These are phyloP conservation scores for Hyphopichia khmerensis DNA, from an alignment of 1,139 yeast genomes.

Conservation along the genomic window DNA sequence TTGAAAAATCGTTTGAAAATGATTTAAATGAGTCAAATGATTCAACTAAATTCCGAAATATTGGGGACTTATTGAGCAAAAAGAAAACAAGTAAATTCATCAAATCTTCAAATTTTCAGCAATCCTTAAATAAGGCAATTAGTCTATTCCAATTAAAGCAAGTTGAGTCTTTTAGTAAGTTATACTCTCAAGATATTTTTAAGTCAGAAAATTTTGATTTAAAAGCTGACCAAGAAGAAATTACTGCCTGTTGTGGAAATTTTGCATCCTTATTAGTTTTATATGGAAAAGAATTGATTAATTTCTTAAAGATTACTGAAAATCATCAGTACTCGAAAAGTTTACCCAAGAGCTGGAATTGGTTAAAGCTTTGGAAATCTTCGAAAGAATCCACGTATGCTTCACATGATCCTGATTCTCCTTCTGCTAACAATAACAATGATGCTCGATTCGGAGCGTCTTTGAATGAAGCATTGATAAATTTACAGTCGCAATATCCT, in stretches of 20 bases:
- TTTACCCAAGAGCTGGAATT: conserved; percentile 42
- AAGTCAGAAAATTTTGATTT: conserved; percentile 37
- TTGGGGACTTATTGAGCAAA: conserved; percentile 7
- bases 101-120: conserved; percentile 41
- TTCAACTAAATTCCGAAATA: not conserved
- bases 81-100: conserved; percentile 22
- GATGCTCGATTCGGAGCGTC: conserved; percentile 9
- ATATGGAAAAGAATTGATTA: conserved; percentile 57
- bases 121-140: conserved; percentile 53
- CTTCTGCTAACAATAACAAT: not conserved
- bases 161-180: conserved; percentile 50
- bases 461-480: conserved; percentile 38
- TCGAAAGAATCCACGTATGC: not conserved
- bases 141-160: conserved; percentile 59
- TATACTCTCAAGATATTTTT: conserved; percentile 62
- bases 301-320: conserved; percentile 47
- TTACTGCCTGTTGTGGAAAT: conserved; percentile 83
- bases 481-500: conserved; percentile 31
- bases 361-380: conserved; percentile 52
- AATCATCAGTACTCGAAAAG: conserved; percentile 35
- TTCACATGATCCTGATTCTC: not conserved
- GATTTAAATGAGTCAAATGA: conserved; percentile 12
- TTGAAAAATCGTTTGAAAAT: conserved; percentile 28
- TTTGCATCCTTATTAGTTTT: conserved; percentile 66
- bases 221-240: conserved; percentile 71